A percentile compares a stretch with the other conserved stretches of the same genome.
These are phyloP conservation scores for Lippia alba DNA, from an alignment of 305 asterid species.

Conservation along the genomic window DNA sequence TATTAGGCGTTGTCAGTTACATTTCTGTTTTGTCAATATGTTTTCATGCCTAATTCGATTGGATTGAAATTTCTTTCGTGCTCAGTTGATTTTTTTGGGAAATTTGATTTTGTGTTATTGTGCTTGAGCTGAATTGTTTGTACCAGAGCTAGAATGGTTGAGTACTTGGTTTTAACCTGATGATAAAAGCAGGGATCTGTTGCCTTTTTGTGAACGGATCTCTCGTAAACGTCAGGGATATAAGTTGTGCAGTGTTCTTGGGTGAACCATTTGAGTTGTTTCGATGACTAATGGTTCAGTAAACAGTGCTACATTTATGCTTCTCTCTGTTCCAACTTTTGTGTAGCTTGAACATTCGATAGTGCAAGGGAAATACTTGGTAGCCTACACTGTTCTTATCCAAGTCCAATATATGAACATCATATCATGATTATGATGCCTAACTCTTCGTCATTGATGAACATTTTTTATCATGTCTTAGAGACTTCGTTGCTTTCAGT, in stretches of 20 bases:
- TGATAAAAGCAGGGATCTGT: constrained; percentile 72
- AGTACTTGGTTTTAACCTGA: constrained; percentile 41
- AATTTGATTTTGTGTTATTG: background rate
- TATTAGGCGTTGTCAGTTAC: background rate
- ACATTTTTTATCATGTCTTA: too few relatives aligned
- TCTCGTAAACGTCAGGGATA: constrained; percentile 75
- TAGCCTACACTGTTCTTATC: too few relatives aligned
- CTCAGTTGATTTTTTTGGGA: background rate
- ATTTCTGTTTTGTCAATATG: too few relatives aligned
- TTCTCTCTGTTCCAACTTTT: background rate
- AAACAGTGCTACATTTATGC: constrained; percentile 50
- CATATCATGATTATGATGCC: too few relatives aligned
- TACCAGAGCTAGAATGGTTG: background rate
- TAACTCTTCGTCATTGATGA: too few relatives aligned
- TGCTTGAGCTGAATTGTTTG: background rate
- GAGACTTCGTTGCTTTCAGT: too few relatives aligned
- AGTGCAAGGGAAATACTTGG: too few relatives aligned
- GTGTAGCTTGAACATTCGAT: background rate
- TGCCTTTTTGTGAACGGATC: constrained; percentile 52
- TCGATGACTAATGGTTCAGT: constrained; percentile 60
- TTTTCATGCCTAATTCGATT: too few relatives aligned
- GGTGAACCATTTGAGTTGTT: constrained; percentile 53
- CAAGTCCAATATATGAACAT: too few relatives aligned
- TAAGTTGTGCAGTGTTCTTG: constrained; percentile 49
- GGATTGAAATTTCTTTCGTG: too few relatives aligned